Evolutionary conservation across 2,329 filamentous ascomycete species (phyloP).

Genomic region (Fusarium illudens): DNA sequence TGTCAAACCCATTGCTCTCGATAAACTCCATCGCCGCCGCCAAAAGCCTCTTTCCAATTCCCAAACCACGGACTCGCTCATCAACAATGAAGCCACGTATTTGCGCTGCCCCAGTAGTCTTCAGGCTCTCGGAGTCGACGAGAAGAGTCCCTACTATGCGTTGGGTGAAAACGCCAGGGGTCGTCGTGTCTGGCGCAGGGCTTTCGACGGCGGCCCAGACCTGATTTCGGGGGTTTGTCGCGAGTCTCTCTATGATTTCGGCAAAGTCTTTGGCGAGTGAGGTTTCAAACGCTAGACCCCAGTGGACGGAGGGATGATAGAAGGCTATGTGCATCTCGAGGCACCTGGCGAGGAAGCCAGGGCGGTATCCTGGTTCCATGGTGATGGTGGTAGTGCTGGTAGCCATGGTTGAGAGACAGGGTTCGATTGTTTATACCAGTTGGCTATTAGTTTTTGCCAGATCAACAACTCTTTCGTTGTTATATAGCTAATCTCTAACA

Average conservation of each 20-base stretch:
- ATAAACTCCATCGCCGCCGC: slow-evolving; percentile 21
- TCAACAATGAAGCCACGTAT: slow-evolving; percentile 30
- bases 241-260: slow-evolving; percentile 23
- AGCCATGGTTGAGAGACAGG: background rate
- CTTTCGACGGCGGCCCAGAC: slow-evolving; percentile 18
- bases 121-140: slow-evolving; percentile 14
- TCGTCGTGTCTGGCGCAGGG: rapidly evolving
- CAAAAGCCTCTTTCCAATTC: slow-evolving; percentile 12
- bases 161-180: background rate
- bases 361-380: slow-evolving; percentile 22
- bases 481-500: too few relatives aligned
- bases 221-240: slow-evolving; percentile 16
- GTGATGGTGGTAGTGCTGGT: background rate
- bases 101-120: slow-evolving; percentile 2
- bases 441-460: too few relatives aligned
- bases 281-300: slow-evolving; percentile 22
- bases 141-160: slow-evolving; percentile 18
- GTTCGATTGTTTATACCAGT: too few relatives aligned
- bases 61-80: slow-evolving; percentile 18
- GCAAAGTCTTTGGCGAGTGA: slow-evolving; percentile 22
- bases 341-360: slow-evolving; percentile 22
- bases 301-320: slow-evolving; percentile 21
- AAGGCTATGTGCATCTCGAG: slow-evolving; percentile 30
- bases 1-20: slow-evolving; percentile 3
- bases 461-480: too few relatives aligned